A percentile compares a stretch with the other conserved stretches of the same genome.
Evolutionary conservation across 2,329 filamentous ascomycete species (phyloP).

Genomic region (Alternaria longipes): DNA sequence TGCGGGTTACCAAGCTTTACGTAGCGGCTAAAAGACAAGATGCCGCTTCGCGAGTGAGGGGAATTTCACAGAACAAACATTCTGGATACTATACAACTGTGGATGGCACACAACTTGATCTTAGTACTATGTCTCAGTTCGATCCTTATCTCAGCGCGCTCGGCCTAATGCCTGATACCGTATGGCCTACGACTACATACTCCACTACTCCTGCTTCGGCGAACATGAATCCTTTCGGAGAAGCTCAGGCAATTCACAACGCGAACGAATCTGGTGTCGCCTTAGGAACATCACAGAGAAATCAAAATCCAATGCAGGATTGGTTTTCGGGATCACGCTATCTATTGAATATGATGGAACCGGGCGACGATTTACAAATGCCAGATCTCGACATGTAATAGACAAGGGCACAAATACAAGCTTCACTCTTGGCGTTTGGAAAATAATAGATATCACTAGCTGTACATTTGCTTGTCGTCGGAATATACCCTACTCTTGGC

Average conservation of each 20-base stretch:
- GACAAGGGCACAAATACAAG: background rate
- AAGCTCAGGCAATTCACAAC: conserved; percentile 1
- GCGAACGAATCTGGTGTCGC: conserved; percentile 8
- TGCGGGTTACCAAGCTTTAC: conserved; percentile 69
- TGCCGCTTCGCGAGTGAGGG: conserved; percentile 18
- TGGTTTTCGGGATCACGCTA: conserved; percentile 74
- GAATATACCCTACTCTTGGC: background rate
- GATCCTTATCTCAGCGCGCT: conserved; percentile 72
- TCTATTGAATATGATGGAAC: conserved; percentile 70
- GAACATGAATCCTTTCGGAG: conserved; percentile 20
- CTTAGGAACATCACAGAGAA: conserved; percentile 16
- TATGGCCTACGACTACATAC: conserved; percentile 30
- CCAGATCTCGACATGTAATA: conserved; percentile 33
- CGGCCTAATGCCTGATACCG: conserved; percentile 63
- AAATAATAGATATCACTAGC: background rate
- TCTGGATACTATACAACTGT: conserved; percentile 25
- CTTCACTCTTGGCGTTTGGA: background rate
- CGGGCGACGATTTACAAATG: conserved; percentile 59
- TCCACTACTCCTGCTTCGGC: conserved; percentile 3
- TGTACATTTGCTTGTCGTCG: background rate
- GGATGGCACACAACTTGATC: conserved; percentile 27
- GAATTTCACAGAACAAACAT: conserved; percentile 12
- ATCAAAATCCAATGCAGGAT: conserved; percentile 63
- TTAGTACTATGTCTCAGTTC: conserved; percentile 56
- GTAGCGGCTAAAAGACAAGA: conserved; percentile 66